These are phyloP conservation scores for Leccinum fibrillosum DNA, from an alignment of 768 basidiomycete genomes.

Conservation along the genomic window DNA sequence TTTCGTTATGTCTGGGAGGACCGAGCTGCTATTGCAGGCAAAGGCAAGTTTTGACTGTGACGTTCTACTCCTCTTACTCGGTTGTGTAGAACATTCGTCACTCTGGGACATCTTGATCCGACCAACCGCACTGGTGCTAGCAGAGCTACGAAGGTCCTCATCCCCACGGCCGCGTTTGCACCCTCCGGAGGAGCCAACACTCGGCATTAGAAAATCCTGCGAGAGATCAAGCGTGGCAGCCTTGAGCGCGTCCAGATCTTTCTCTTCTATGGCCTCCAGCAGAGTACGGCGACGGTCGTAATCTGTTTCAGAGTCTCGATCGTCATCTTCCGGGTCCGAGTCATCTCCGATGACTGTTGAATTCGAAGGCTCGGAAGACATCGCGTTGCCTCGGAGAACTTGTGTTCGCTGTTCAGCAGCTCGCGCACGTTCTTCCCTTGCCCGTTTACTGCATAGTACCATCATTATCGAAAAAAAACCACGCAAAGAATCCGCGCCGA, in stretches of 20 bases:
- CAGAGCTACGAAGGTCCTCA: neutral
- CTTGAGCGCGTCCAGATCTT: slow-evolving; percentile 43
- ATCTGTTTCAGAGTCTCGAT: slow-evolving; percentile 44
- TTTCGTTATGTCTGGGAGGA: slow-evolving; percentile 17
- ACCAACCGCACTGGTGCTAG: neutral
- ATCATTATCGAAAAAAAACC: neutral
- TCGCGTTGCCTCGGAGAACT: slow-evolving; percentile 38
- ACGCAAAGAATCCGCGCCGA: slow-evolving; percentile 23
- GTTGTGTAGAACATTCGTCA: slow-evolving; percentile 2
- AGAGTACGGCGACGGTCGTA: slow-evolving; percentile 50
- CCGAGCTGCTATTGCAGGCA: neutral
- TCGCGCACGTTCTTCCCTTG: slow-evolving; percentile 72
- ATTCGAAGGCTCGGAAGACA: slow-evolving; percentile 4
- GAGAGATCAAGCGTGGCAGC: slow-evolving; percentile 44
- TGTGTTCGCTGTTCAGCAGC: slow-evolving; percentile 66
- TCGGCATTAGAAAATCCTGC: slow-evolving; percentile 48
- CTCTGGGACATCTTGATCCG: neutral
- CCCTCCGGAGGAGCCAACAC: neutral
- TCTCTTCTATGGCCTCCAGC: slow-evolving; percentile 42
- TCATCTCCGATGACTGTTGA: slow-evolving; percentile 24
- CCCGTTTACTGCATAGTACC: slow-evolving; percentile 56
- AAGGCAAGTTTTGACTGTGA: slow-evolving; percentile 17
- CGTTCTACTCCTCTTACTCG: slow-evolving; percentile 20
- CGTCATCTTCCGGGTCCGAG: slow-evolving; percentile 37
- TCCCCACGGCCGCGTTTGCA: neutral